These are phyloP conservation scores for Penicillium salamii DNA, from an alignment of 495 filamentous ascomycete species.

Conservation along the genomic window DNA sequence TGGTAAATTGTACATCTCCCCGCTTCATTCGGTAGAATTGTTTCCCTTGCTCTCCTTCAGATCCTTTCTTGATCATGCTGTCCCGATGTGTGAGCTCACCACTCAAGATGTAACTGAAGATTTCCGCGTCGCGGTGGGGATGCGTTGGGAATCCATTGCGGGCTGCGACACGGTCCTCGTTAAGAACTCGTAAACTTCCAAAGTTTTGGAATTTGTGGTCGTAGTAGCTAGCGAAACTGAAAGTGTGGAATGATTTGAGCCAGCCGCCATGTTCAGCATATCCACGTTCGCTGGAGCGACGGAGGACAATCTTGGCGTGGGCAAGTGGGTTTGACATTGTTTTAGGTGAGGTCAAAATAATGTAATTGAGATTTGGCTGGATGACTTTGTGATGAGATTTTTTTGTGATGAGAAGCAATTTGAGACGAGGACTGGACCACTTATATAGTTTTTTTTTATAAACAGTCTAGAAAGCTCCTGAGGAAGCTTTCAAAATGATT, in stretches of 20 bases:
- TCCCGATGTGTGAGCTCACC: constrained; percentile 83
- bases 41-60: constrained; percentile 48
- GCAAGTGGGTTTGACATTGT: constrained; percentile 54
- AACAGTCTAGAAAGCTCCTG: constrained; percentile 4
- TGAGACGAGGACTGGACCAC: background rate
- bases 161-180: constrained; percentile 73
- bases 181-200: constrained; percentile 72
- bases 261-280: constrained; percentile 77
- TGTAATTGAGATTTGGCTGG: background rate
- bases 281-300: constrained; percentile 60
- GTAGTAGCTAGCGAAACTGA: constrained; percentile 74
- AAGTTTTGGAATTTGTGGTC: constrained; percentile 61
- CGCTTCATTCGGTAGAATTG: constrained; percentile 69
- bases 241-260: constrained; percentile 83
- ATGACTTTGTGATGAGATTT: background rate
- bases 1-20: constrained; percentile 82
- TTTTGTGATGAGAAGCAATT: background rate
- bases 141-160: constrained; percentile 75
- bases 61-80: constrained; percentile 61
- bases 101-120: constrained; percentile 76
- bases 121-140: constrained; percentile 76
- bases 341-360: background rate
- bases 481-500: constrained; percentile 9
- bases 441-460: no score
- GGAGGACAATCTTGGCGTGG: constrained; percentile 62